Evolutionary conservation across 2,329 filamentous ascomycete species (phyloP), one percentile per base, ranked within the genome.

Genomic region (Aaosphaeria pasadenensis): DNA sequence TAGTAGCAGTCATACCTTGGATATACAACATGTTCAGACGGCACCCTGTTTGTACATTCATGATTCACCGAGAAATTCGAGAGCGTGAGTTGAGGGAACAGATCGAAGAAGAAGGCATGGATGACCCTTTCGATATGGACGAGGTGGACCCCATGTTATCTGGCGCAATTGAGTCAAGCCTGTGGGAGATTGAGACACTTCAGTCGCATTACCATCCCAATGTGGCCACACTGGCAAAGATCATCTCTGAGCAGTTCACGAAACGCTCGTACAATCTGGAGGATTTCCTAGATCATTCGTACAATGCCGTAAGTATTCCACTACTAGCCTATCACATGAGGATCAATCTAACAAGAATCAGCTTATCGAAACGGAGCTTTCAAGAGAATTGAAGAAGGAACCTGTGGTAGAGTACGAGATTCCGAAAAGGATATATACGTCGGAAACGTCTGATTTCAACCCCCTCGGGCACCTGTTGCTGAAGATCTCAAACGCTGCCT

Each of bases 161-260:
- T 1, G 72, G 80, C 36, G 94, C 95, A 13, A 89, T 99, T 50
- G 91, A 97, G 49, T 96, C 90, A 70, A 91, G 87, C 68, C 74
- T 99, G 6, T 99, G 94, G 95, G 94, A 99, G 69, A 80, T 99
- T 45, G 88, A 95, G 51, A 91, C 90, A 49, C 76, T 97, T 48
- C 90, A 95, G 69, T 86, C 85, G 1, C 95, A 99, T 70, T 97
- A 95, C 71, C 94, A 99, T 66, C 94, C 95, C 11, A 99, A 97
- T 59, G 90, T 99, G 28, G 91, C 92, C 0, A 94, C 91, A 3
- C 84, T 99, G 57, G 87, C 91, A 40, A 94, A 91, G 71, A 96
- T 99, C 54, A 84, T 99, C 48, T 89, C 89, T 2, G 91, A 97
- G 72, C 94, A 97, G 69, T 99, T 97, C 69, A 99, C 94, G 2